These are phyloP conservation scores for Elsinoe batatas DNA, from an alignment of 2,329 filamentous ascomycete genomes.

Conservation along the genomic window DNA sequence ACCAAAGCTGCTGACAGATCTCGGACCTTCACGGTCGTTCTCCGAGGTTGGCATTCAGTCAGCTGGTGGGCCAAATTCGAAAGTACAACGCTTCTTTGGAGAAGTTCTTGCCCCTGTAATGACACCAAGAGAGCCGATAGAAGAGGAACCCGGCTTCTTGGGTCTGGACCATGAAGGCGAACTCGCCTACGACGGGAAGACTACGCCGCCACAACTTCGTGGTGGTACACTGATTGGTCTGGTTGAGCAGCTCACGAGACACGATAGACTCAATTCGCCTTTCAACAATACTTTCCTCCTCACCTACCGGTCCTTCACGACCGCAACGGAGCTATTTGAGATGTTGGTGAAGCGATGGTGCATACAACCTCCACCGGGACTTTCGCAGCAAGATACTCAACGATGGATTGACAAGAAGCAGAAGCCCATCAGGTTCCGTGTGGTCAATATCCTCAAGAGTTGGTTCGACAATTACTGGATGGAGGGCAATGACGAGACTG, in stretches of 20 bases:
- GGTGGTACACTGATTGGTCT: constrained; percentile 81
- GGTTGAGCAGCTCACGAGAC: constrained; percentile 88
- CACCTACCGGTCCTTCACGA: constrained; percentile 91
- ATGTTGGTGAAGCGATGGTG: constrained; percentile 84
- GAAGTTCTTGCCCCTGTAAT: constrained; percentile 41
- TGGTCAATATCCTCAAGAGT: constrained; percentile 94
- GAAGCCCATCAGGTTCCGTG: constrained; percentile 87
- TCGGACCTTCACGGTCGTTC: constrained; percentile 55
- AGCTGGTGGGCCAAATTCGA: constrained; percentile 33
- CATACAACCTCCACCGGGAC: constrained; percentile 78
- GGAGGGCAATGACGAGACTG: constrained; percentile 80
- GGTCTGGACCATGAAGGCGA: constrained; percentile 81
- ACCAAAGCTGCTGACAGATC: constrained; percentile 42
- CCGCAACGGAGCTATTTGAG: constrained; percentile 82
- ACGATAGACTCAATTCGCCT: constrained; percentile 87
- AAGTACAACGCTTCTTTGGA: constrained; percentile 43
- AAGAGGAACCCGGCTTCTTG: constrained; percentile 76
- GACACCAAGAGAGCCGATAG: constrained; percentile 27
- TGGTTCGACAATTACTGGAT: constrained; percentile 99
- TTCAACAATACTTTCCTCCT: constrained; percentile 98
- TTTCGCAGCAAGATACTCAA: constrained; percentile 67
- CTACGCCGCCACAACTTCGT: constrained; percentile 64
- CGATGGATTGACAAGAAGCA: constrained; percentile 90
- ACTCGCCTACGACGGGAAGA: constrained; percentile 79
- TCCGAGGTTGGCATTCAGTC: constrained; percentile 35